Conservation (phyloP, 495 filamentous ascomycete genomes). For the Hypoxylon rickii region DNA sequence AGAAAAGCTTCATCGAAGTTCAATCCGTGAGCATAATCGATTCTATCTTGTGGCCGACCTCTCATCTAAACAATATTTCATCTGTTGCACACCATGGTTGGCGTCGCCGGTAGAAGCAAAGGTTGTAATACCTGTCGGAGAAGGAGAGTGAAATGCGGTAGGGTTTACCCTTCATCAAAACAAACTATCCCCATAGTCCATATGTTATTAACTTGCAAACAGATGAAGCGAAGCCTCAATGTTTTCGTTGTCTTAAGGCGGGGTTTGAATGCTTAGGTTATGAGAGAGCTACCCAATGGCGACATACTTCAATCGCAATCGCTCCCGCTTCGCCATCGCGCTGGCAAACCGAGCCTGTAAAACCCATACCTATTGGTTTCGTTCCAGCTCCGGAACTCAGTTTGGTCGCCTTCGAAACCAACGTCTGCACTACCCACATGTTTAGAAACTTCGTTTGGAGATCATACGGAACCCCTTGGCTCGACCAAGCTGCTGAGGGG, state of each 20-base stretch:
- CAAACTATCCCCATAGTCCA: neutral
- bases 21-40: neutral
- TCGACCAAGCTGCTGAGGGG: slow-evolving; percentile 26
- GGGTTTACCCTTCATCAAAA: neutral
- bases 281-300: slow-evolving; percentile 27
- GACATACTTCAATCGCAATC: slow-evolving; percentile 25
- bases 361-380: neutral
- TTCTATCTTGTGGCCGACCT: neutral
- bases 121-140: slow-evolving; percentile 40
- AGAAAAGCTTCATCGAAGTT: too few species aligned
- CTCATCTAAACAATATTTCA: neutral
- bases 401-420: slow-evolving; percentile 22
- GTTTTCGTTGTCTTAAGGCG: slow-evolving; percentile 30
- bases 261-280: slow-evolving; percentile 36
- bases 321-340: slow-evolving; percentile 2
- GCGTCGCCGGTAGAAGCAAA: slow-evolving; percentile 39
- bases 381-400: slow-evolving; percentile 24
- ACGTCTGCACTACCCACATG: slow-evolving; percentile 28
- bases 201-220: neutral
- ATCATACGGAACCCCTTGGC: slow-evolving; percentile 25
- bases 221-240: slow-evolving; percentile 38
- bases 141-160: slow-evolving; percentile 39
- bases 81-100: slow-evolving; percentile 28
- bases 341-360: slow-evolving; percentile 1
- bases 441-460: slow-evolving; percentile 32